These are phyloP conservation scores for Senna siamea DNA, from an alignment of 306 rosid species.

Conservation along the genomic window DNA sequence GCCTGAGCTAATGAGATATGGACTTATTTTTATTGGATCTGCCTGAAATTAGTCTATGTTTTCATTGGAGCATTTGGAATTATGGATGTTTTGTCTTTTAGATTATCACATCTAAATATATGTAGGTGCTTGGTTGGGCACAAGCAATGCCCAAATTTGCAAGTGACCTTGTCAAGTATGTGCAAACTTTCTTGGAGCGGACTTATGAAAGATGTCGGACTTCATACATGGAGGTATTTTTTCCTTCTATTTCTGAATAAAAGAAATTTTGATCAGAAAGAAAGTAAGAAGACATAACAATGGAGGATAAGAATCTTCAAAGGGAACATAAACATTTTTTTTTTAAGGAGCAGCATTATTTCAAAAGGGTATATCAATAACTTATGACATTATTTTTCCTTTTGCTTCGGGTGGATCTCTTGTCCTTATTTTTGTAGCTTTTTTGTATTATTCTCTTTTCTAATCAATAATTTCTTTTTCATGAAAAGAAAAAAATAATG, in stretches of 20 bases:
- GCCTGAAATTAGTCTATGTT: constrained; percentile 32
- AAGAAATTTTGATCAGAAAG: background rate
- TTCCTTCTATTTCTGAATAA: constrained; percentile 14
- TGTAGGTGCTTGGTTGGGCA: constrained; percentile 99
- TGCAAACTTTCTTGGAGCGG: constrained; percentile 94
- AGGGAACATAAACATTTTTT: too few relatives aligned
- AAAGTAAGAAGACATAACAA: background rate
- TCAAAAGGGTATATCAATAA: too few relatives aligned
- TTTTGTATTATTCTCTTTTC: too few relatives aligned
- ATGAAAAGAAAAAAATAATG: too few relatives aligned
- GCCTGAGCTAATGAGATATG: background rate
- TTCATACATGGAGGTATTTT: constrained; percentile 92
- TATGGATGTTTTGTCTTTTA: constrained; percentile 14
- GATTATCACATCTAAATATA: constrained; percentile 36
- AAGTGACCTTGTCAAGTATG: constrained; percentile 90
- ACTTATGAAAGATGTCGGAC: constrained; percentile 97
- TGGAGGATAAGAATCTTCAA: background rate
- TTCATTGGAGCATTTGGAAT: constrained; percentile 32
- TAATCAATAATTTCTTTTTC: too few relatives aligned
- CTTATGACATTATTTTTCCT: too few relatives aligned
- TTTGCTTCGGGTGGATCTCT: too few relatives aligned
- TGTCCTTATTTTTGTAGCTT: too few relatives aligned
- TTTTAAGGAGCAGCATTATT: too few relatives aligned
- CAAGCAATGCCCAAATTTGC: constrained; percentile 99
- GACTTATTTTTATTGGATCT: constrained; percentile 24